Evolutionary conservation across 2,329 filamentous ascomycete genomes (phyloP).

Genomic region (Aspergillus persii): DNA sequence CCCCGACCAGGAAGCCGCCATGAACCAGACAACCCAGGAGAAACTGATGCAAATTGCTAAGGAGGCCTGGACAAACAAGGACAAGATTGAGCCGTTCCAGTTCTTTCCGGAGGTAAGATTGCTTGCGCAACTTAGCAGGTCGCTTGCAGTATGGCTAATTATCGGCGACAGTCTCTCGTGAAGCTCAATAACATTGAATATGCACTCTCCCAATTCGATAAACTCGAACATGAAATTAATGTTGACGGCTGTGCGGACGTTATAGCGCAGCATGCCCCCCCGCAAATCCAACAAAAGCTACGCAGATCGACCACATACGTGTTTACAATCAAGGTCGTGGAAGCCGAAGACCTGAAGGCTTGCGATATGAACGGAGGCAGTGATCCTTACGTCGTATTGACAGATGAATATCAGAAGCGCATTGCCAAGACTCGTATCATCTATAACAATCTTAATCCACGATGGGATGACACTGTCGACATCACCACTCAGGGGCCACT

Average conservation of each 20-base stretch:
- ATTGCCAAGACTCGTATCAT: constrained; percentile 92
- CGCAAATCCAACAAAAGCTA: constrained; percentile 60
- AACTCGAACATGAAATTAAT: constrained; percentile 83
- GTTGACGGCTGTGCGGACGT: constrained; percentile 86
- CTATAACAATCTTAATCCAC: constrained; percentile 83
- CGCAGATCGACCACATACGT: constrained; percentile 83
- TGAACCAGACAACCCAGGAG: constrained; percentile 79
- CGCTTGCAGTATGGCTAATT: constrained; percentile 6
- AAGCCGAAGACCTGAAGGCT: constrained; percentile 96
- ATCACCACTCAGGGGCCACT: constrained; percentile 89
- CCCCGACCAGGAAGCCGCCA: constrained; percentile 77
- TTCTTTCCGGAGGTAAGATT: constrained; percentile 81
- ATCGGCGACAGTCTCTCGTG: constrained; percentile 73
- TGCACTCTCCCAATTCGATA: constrained; percentile 87
- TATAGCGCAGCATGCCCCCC: constrained; percentile 70
- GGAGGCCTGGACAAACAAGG: constrained; percentile 87
- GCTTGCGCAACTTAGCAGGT: neutral
- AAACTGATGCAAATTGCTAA: constrained; percentile 91
- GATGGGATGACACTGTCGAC: constrained; percentile 96
- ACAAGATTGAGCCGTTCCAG: constrained; percentile 93
- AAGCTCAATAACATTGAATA: constrained; percentile 98
- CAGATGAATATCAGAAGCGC: constrained; percentile 96
- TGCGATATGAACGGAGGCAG: constrained; percentile 92
- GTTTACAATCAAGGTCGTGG: constrained; percentile 98
- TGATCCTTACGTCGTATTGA: constrained; percentile 94